These are phyloP conservation scores for Leucoagaricus sp. DNA, from an alignment of 1,284 basidiomycete genomes.

Conservation along the genomic window DNA sequence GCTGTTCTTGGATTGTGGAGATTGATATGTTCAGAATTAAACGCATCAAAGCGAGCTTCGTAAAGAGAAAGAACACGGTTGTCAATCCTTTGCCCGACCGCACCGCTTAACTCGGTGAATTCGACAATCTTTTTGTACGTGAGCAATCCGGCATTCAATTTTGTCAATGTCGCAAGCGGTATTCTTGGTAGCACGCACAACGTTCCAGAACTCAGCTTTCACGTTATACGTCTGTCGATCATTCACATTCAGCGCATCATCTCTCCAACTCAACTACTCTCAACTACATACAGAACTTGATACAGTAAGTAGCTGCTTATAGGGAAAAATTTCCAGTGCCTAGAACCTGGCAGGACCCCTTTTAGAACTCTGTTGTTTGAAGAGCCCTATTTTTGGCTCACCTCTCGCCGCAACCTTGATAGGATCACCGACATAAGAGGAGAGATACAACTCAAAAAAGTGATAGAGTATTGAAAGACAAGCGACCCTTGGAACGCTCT, in stretches of 20 bases:
- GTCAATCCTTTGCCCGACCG: neutral
- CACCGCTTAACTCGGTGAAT: conserved; percentile 13
- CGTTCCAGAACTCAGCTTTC: neutral
- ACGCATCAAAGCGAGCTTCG: neutral
- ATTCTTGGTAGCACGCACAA: too few relatives aligned
- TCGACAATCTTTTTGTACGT: neutral
- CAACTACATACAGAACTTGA: neutral
- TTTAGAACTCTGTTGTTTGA: neutral
- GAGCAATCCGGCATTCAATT: conserved; percentile 10
- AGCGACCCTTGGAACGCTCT: neutral
- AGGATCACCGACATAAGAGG: neutral
- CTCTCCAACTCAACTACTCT: neutral
- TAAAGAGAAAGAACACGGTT: neutral
- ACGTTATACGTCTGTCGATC: too few relatives aligned
- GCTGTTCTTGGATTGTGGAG: neutral
- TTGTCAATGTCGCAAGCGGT: too few relatives aligned
- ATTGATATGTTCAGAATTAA: neutral
- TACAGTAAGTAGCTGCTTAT: neutral
- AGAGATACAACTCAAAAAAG: neutral
- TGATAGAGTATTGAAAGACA: neutral
- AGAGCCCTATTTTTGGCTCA: neutral
- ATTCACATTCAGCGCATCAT: neutral
- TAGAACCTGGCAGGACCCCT: neutral
- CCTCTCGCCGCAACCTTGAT: neutral
- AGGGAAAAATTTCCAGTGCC: neutral